phyloP scores from a whole-genome alignment of 2,329 filamentous ascomycete species.

The Penicillium sp. region DNA sequence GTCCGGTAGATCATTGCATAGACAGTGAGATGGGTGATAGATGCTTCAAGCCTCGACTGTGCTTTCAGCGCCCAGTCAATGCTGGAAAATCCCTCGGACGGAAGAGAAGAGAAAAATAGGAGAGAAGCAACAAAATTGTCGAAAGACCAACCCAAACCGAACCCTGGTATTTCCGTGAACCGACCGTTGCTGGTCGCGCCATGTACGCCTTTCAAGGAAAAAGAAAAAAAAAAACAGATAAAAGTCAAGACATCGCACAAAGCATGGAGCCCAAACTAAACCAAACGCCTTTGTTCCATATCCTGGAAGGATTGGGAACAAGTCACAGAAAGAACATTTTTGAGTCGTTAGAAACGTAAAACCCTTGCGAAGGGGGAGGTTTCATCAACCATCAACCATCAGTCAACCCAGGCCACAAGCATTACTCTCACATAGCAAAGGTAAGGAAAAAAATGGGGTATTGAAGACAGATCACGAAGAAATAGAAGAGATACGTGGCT shows the following conservation, averaged over 20 bases:
- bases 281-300: constrained; percentile 24
- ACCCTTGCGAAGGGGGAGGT: constrained; percentile 8
- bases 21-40: constrained; percentile 13
- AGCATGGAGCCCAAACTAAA: constrained; percentile 5
- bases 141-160: constrained; percentile 10
- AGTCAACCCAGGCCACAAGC: constrained; percentile 8
- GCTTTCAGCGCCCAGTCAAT: neutral
- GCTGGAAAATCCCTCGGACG: neutral
- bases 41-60: neutral
- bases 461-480: constrained; percentile 24
- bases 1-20: constrained; percentile 21
- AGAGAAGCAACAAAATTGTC: constrained; percentile 5
- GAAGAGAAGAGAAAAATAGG: neutral
- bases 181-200: constrained; percentile 15
- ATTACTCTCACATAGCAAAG: neutral
- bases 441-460: constrained; percentile 8
- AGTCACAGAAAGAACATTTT: constrained; percentile 28
- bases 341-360: constrained; percentile 29
- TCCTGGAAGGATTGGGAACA: constrained; percentile 16
- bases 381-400: constrained; percentile 13
- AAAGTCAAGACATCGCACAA: constrained; percentile 14
- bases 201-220: constrained; percentile 18
- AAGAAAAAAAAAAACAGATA: constrained; percentile 11
- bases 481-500: constrained; percentile 32
- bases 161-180: constrained; percentile 25